Base-by-base conservation (phyloP, 441 rosid genomes). In the Geranium incanum region DNA sequence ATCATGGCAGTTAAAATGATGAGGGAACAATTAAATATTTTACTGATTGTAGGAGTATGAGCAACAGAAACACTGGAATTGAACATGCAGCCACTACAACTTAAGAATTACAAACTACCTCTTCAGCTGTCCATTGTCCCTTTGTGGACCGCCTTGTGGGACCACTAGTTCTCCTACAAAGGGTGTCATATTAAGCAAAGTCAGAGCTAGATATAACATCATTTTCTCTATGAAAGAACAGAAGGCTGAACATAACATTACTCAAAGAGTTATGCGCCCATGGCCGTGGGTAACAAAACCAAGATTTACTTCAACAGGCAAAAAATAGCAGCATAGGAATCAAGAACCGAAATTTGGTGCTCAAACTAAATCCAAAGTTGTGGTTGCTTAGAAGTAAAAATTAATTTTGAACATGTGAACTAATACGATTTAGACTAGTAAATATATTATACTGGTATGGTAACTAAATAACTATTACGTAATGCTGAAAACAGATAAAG, bases 121-220 rank as follows among this genome's bases (percentile, higher is more conserved):
- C 99, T 76, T 92, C 99, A 50, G 99, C 86, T 71, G 97, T 95
- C 99, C 99, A 95, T 74, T 92, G 97, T 72, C 99, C 99, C 81
- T 90, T 93, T 48, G 99, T 90, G 18, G 99, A 95, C 72, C 99
- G 97, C 78, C 99, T 89, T 72, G 99, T 80, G 55, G 99, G 99
- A 76, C 97, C 99, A 81, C 88, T 90, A 28, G 96, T 92, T 81
- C 97, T 87, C 87, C 99, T 95, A 75, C 55, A 82, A 76, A 67
- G 63, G 66, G 16, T 36, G 71, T 11, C 63, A 71, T 60, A 36
- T 55, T 43, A 8, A 16, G 28, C 33, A 16, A 59, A 59, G 28
- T 59, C 21, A 59, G 28, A 59, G 28, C 64, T 16, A 59, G 16
- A 16, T 59, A 59, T 59, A 18, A 52, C 66, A 60, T 21, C 36